Percentiles rank a stretch among this genome's conserved stretches.
These are phyloP conservation scores for Zopfia rhizophila DNA, from an alignment of 2,329 filamentous ascomycete genomes.

Conservation along the genomic window DNA sequence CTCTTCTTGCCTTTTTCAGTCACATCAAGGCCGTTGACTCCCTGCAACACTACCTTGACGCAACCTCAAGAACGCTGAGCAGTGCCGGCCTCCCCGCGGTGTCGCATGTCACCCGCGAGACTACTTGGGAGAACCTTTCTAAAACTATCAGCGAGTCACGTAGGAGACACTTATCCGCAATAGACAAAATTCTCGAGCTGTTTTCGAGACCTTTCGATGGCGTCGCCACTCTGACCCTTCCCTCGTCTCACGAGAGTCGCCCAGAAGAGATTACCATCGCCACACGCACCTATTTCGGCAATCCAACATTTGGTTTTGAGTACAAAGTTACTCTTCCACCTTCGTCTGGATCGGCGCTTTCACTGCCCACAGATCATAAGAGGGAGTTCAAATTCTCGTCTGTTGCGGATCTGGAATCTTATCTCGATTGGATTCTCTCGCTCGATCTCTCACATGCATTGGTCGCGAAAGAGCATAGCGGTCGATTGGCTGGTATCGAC, in stretches of 20 bases:
- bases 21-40: slow-evolving; percentile 56
- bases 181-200: slow-evolving; percentile 42
- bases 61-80: slow-evolving; percentile 29
- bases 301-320: slow-evolving; percentile 48
- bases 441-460: slow-evolving; percentile 42
- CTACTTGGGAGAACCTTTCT: slow-evolving; percentile 39
- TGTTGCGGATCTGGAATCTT: slow-evolving; percentile 40
- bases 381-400: slow-evolving; percentile 41
- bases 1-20: slow-evolving; percentile 65
- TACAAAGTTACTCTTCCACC: slow-evolving; percentile 45
- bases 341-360: slow-evolving; percentile 39
- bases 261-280: slow-evolving; percentile 36
- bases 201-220: slow-evolving; percentile 43
- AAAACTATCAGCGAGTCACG: slow-evolving; percentile 39
- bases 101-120: slow-evolving; percentile 37
- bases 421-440: slow-evolving; percentile 46
- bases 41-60: slow-evolving; percentile 47
- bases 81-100: slow-evolving; percentile 44
- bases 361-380: slow-evolving; percentile 31
- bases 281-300: slow-evolving; percentile 45
- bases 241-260: slow-evolving; percentile 29
- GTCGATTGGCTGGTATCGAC: slow-evolving; percentile 25
- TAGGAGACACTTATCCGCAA: slow-evolving; percentile 38
- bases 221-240: slow-evolving; percentile 39
- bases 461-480: slow-evolving; percentile 37